These are phyloP conservation scores for Huntiella moniliformis DNA, from an alignment of 2,329 filamentous ascomycete genomes.

Conservation along the genomic window DNA sequence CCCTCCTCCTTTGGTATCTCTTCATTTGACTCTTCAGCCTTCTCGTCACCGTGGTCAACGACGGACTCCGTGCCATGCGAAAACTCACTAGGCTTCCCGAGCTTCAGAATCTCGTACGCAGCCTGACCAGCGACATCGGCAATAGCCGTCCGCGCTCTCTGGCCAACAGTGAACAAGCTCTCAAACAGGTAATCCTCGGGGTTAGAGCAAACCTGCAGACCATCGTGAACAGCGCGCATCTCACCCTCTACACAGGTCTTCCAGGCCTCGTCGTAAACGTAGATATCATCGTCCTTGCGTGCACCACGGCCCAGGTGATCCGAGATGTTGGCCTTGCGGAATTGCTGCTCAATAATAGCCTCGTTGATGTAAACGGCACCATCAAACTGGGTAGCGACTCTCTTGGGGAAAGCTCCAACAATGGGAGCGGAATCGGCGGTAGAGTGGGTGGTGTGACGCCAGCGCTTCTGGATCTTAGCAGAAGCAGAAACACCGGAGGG, in stretches of 20 bases:
- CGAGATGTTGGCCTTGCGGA: slow-evolving; percentile 23
- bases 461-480: slow-evolving; percentile 12
- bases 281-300: slow-evolving; percentile 16
- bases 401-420: slow-evolving; percentile 19
- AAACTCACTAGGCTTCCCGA: slow-evolving; percentile 15
- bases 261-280: slow-evolving; percentile 24
- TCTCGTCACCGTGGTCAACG: slow-evolving; percentile 8
- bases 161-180: slow-evolving; percentile 28
- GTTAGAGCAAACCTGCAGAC: slow-evolving; percentile 21
- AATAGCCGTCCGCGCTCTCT: slow-evolving; percentile 8
- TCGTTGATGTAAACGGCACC: slow-evolving; percentile 23
- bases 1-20: not conserved
- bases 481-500: slow-evolving; percentile 9
- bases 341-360: slow-evolving; percentile 28
- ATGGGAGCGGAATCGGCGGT: slow-evolving; percentile 15
- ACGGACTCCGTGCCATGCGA: slow-evolving; percentile 6
- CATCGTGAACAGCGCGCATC: slow-evolving; percentile 7
- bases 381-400: slow-evolving; percentile 26
- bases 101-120: slow-evolving; percentile 2
- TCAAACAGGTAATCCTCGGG: slow-evolving; percentile 33
- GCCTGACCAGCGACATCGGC: slow-evolving; percentile 4
- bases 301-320: slow-evolving; percentile 28
- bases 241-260: slow-evolving; percentile 23
- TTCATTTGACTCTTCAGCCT: not conserved
- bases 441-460: slow-evolving; percentile 10